Evolutionary conservation across 1,284 basidiomycete species (phyloP).

Genomic region (Veloboletus limbatus): DNA sequence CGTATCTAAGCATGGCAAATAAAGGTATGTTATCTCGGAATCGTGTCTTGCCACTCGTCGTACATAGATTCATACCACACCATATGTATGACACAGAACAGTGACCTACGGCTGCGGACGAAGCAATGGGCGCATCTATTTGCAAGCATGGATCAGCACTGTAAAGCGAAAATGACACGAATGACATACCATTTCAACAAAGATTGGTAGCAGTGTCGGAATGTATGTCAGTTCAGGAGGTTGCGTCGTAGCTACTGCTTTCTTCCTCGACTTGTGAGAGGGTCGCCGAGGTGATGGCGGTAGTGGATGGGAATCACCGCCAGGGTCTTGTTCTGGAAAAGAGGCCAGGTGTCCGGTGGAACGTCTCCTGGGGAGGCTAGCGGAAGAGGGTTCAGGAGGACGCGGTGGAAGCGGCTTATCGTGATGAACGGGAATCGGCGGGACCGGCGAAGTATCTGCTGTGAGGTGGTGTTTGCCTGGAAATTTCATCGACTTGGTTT

Average conservation of each 20-base stretch:
- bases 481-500: slow-evolving; percentile 42
- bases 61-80: background rate
- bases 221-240: slow-evolving; percentile 79
- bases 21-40: slow-evolving; percentile 2
- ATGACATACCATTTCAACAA: slow-evolving; percentile 79
- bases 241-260: slow-evolving; percentile 47
- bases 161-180: background rate
- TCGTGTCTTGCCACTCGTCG: background rate
- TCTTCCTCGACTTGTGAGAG: slow-evolving; percentile 37
- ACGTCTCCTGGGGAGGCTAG: slow-evolving; percentile 3
- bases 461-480: slow-evolving; percentile 5
- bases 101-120: slow-evolving; percentile 15
- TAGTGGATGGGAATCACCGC: background rate
- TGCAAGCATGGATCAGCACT: slow-evolving; percentile 6
- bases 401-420: slow-evolving; percentile 31
- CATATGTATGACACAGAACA: background rate
- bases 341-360: slow-evolving; percentile 10
- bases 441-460: slow-evolving; percentile 36
- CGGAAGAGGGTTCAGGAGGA: slow-evolving; percentile 15
- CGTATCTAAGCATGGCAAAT: background rate
- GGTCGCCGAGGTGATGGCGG: slow-evolving; percentile 6
- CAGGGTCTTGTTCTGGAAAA: background rate
- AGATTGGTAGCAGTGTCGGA: slow-evolving; percentile 77
- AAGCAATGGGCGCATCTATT: slow-evolving; percentile 40
- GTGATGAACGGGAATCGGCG: slow-evolving; percentile 38